Evolutionary conservation across 1,284 basidiomycete species (phyloP).

Genomic region (Cutaneotrichosporon arboriforme): DNA sequence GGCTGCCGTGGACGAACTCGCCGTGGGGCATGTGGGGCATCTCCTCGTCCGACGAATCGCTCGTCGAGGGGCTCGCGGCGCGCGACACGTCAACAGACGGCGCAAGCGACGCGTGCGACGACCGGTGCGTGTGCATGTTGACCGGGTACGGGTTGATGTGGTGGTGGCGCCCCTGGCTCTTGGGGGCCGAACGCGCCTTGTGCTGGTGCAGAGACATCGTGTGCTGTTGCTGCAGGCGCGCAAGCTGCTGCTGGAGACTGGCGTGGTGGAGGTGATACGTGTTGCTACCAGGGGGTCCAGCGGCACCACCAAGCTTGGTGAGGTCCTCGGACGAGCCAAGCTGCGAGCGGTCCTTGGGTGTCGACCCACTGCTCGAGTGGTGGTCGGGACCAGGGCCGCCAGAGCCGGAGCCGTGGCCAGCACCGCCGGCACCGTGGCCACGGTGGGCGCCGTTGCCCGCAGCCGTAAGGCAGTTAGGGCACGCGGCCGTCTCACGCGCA

Average conservation of each 20-base stretch:
- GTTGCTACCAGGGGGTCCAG: constrained; percentile 11
- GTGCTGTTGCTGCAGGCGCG: constrained; percentile 40
- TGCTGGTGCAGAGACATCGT: constrained; percentile 10
- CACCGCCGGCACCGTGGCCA: constrained; percentile 24
- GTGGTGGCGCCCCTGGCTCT: constrained; percentile 9
- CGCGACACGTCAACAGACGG: constrained; percentile 41
- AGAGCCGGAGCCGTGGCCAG: constrained; percentile 15
- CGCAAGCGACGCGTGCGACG: constrained; percentile 20
- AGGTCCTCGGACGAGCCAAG: constrained; percentile 32
- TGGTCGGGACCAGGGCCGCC: constrained; percentile 26
- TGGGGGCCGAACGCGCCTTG: constrained; percentile 5
- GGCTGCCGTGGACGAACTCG: constrained; percentile 36
- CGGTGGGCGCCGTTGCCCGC: constrained; percentile 22
- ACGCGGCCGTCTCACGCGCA: constrained; percentile 47
- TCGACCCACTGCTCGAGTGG: constrained; percentile 38
- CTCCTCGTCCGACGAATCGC: constrained; percentile 45
- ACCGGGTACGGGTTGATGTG: constrained; percentile 40
- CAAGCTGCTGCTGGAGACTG: constrained; percentile 35
- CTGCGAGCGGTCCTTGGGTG: constrained; percentile 42
- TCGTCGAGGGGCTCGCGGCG: constrained; percentile 38
- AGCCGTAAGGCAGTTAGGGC: constrained; percentile 44
- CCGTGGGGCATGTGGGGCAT: constrained; percentile 14
- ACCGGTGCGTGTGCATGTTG: constrained; percentile 34
- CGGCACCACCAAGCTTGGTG: constrained; percentile 25
- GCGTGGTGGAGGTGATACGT: constrained; percentile 38